Evolutionary conservation across 106 monocot species (phyloP).

Genomic region (Platanthera guangdongensis): DNA sequence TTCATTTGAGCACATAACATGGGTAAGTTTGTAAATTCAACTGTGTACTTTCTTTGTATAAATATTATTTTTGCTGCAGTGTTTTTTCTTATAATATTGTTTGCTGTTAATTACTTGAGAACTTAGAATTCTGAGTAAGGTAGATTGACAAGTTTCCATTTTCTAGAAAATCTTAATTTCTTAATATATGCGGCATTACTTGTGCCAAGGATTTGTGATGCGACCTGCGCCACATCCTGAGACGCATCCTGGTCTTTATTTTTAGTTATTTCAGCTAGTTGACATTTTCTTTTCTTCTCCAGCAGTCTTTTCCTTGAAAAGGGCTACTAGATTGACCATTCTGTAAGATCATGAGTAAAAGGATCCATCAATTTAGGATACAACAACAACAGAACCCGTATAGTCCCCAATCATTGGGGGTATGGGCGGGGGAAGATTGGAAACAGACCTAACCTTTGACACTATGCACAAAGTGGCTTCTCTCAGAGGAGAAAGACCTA

Average conservation of each 20-base stretch:
- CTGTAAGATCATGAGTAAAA: too few species aligned
- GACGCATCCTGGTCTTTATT: not conserved
- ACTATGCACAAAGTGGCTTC: too few species aligned
- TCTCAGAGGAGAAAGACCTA: too few species aligned
- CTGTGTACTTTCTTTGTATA: not conserved
- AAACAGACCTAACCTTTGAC: too few species aligned
- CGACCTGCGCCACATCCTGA: too few species aligned
- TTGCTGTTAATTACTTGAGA: not conserved
- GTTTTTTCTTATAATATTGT: not conserved
- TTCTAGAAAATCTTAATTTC: not conserved
- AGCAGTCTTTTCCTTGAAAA: too few species aligned
- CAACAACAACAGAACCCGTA: too few species aligned
- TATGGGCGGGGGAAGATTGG: too few species aligned
- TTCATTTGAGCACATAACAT: slow-evolving; percentile 87
- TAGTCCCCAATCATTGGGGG: too few species aligned
- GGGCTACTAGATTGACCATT: too few species aligned
- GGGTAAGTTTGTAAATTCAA: slow-evolving; percentile 41
- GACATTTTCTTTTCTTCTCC: not conserved
- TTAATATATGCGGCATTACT: not conserved
- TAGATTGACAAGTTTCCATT: not conserved
- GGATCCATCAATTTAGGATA: too few species aligned
- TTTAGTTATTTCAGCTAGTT: not conserved
- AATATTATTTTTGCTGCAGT: not conserved
- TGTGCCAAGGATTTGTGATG: not conserved
- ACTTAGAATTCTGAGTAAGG: not conserved